Base-by-base conservation (phyloP, 805 yeast genomes). In the Kuraishia piskuri region DNA sequence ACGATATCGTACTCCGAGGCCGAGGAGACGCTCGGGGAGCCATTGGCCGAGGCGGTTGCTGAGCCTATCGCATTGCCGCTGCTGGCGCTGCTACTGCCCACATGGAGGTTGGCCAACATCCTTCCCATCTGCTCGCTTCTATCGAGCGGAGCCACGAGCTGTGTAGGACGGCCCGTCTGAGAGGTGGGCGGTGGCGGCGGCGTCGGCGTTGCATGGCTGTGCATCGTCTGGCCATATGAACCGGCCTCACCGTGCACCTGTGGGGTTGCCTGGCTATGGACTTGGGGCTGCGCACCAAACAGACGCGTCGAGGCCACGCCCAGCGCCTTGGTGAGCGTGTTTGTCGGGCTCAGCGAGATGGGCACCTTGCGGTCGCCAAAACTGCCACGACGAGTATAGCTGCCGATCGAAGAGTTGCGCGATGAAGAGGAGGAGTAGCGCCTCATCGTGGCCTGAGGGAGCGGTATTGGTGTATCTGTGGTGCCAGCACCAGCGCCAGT, bases 261-360 rank as follows among this genome's bases (percentile, higher is more conserved):
- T n/a, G n/a, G n/a, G n/a, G n/a, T n/a, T n/a, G n/a, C n/a, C n/a
- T n/a, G n/a, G n/a, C n/a, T n/a, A n/a, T 44, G 46, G 6, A 52
- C 24, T 63, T 52, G 49, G 53, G 31, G 54, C 61, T 63, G 22
- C 40, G 56, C 68, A 10, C 96, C 96, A 70, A 91, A 90, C 37
- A 92, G 72, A 58, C 96, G 79, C 51, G 90, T 87, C 0, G 96
- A 86, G 0, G 97, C 96, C 66, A 89, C 78, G 7, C 89, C 52
- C 52, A 92, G 72, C 0, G 97, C 98, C 61, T 85, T 86, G 1
- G 91, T 85, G 54, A 94, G 77, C 0, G 98, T 97, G 67, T 84
- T 89, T 0, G 96, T 82, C 9, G 97, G 96, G 22, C 84, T 78
- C 40, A 86, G 82, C 0, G 89, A 80, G 36, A 86, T 80, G 0